Evolutionary conservation across 805 yeast genomes (phyloP), one percentile per base, ranked within the genome.

Genomic region (Monosporozyma aquatica): DNA sequence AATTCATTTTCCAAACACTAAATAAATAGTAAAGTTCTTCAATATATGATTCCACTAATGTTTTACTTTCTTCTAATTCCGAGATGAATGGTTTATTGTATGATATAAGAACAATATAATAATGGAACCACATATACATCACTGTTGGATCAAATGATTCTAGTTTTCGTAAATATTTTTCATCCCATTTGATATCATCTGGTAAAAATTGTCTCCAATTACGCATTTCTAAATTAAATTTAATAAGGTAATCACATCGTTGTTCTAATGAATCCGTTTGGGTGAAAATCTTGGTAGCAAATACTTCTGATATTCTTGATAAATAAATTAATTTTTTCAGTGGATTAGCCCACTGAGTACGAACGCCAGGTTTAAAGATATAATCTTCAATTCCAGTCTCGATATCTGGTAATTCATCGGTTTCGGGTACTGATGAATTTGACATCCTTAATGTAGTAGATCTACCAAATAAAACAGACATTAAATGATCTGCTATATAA

Each of bases 351-450:
- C 50, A 46, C 2, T 55, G 50, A 7, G 51, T 32, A 5, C 51
- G 48, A 5, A 43, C 49, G 22, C 50, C 53, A 3, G 59, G 55
- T 22, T 52, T 54, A 43, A 50, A 75, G 43, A 69, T 67, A 56
- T 65, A 77, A 32, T 76, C 79, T 44, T 72, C 76, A 40, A 76
- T 75, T 70, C 80, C 72, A 10, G 59, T 54, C 44, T 72, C 76
- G 43, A 76, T 62, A 51, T 75, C 78, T 0, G 82, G 82, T 38
- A 76, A 62, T 43, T 69, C 74, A 43, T 68, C 72, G 4, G 78
- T 68, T 43, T 74, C 80, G 0, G 76, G 75, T 13, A 76, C 74
- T 2, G 80, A 68, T 1, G 81, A 74, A 49, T 76, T 78, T n/a
- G 71, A 66, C 41, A 71, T 54, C 48, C 75, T 70, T 38, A 77